Conservation (phyloP, 2,329 filamentous ascomycete genomes). For the Canariomyces notabilis region DNA sequence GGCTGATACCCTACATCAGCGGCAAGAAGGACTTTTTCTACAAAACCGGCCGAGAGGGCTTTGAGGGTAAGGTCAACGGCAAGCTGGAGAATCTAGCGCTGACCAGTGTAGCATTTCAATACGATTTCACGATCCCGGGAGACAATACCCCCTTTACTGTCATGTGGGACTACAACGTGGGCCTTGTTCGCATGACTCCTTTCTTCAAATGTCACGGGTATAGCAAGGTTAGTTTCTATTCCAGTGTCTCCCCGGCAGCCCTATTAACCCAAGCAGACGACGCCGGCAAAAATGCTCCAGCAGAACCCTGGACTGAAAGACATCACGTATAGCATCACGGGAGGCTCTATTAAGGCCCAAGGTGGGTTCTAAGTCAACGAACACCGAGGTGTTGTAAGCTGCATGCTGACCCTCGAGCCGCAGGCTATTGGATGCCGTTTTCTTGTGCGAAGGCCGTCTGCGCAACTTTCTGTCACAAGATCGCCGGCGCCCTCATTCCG, state of each 20-base stretch:
- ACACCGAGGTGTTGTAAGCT: background rate
- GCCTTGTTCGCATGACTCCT: constrained; percentile 86
- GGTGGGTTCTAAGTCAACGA: constrained; percentile 49
- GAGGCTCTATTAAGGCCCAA: constrained; percentile 84
- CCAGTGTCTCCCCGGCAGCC: too few relatives aligned
- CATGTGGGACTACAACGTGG: constrained; percentile 97
- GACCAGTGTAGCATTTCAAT: constrained; percentile 64
- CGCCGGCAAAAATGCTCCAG: constrained; percentile 75
- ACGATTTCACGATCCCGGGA: constrained; percentile 68
- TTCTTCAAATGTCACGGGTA: constrained; percentile 91
- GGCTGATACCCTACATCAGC: constrained; percentile 90
- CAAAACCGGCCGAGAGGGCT: constrained; percentile 81
- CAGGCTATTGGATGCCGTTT: constrained; percentile 97
- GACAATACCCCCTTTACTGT: constrained; percentile 65
- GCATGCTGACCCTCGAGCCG: constrained; percentile 4
- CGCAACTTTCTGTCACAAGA: constrained; percentile 80
- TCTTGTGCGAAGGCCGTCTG: constrained; percentile 80
- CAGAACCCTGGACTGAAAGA: constrained; percentile 76
- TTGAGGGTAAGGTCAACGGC: constrained; percentile 62
- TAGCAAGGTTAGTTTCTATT: constrained; percentile 63
- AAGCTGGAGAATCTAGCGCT: background rate
- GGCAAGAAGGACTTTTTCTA: constrained; percentile 84
- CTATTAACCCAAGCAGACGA: constrained; percentile 58
- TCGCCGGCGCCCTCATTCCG: constrained; percentile 81
- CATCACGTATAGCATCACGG: constrained; percentile 93